Percentiles rank a stretch among this genome's conserved stretches.
These are phyloP conservation scores for Aspergillus unguis DNA, from an alignment of 2,329 filamentous ascomycete species.

Conservation along the genomic window DNA sequence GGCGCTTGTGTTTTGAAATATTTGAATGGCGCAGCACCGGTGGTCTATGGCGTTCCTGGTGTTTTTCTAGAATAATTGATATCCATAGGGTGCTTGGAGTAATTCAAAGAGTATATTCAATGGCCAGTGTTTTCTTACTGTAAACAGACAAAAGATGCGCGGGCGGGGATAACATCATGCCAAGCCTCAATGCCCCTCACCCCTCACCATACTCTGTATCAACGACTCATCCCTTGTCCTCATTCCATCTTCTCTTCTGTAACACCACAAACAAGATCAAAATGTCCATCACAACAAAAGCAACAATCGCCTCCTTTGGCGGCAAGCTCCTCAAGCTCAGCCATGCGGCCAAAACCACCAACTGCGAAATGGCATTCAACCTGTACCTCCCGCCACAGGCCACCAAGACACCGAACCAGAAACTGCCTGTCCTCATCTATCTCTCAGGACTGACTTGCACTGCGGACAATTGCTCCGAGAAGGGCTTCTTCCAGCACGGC, in stretches of 20 bases:
- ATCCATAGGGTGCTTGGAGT: too few relatives aligned
- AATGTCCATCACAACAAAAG: slow-evolving; percentile 86
- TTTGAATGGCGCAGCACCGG: slow-evolving; percentile 88
- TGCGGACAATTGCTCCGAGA: slow-evolving; percentile 72
- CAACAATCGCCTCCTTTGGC: slow-evolving; percentile 86
- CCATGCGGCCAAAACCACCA: slow-evolving; percentile 74
- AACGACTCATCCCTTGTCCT: not conserved
- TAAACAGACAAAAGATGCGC: slow-evolving; percentile 11
- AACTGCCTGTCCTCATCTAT: slow-evolving; percentile 84
- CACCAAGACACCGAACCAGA: slow-evolving; percentile 49
- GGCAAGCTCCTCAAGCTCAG: slow-evolving; percentile 92
- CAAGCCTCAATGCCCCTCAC: slow-evolving; percentile 12
- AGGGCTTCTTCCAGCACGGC: slow-evolving; percentile 85
- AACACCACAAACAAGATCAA: slow-evolving; percentile 5
- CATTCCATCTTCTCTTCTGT: not conserved
- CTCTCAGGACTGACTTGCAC: slow-evolving; percentile 94
- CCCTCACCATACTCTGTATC: not conserved
- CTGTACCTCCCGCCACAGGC: slow-evolving; percentile 81
- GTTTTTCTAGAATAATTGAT: slow-evolving; percentile 63
- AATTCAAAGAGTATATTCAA: too few relatives aligned
- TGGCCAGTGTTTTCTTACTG: too few relatives aligned
- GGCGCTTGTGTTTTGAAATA: slow-evolving; percentile 83
- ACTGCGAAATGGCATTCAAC: slow-evolving; percentile 88
- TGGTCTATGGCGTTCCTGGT: slow-evolving; percentile 83
- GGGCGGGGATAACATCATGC: not conserved